Evolutionary conservation across 2,329 filamentous ascomycete genomes (phyloP).

Genomic region (Ciborinia camelliae): DNA sequence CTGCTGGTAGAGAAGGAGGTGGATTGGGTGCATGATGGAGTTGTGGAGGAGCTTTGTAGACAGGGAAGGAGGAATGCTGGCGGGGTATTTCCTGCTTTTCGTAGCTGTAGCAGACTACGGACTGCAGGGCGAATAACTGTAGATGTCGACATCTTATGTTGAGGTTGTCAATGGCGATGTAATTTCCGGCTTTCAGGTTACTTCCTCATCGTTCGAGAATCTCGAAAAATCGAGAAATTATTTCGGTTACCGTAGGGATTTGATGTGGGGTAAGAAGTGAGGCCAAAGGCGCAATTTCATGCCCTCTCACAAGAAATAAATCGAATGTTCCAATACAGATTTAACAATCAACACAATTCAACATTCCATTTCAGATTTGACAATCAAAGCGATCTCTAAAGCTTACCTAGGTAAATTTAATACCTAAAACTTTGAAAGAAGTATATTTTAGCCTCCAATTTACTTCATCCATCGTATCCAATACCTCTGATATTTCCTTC

Average conservation of each 20-base stretch:
- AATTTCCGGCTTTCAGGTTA: constrained; percentile 9
- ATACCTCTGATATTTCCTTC: too few relatives aligned
- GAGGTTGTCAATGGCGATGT: constrained; percentile 25
- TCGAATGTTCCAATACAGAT: too few relatives aligned
- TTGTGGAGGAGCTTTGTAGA: constrained; percentile 21
- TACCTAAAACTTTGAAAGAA: too few relatives aligned
- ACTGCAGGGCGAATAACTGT: constrained; percentile 30
- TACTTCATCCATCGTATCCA: too few relatives aligned
- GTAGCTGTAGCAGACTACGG: constrained; percentile 25
- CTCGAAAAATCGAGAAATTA: constrained; percentile 24
- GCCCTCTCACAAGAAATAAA: too few relatives aligned
- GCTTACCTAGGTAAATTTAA: too few relatives aligned
- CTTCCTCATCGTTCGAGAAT: constrained; percentile 14
- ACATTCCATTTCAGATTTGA: too few relatives aligned
- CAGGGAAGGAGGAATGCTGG: constrained; percentile 38
- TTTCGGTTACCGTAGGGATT: constrained; percentile 12
- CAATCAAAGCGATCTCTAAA: too few relatives aligned
- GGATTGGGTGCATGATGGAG: constrained; percentile 28
- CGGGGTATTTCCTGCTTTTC: constrained; percentile 24
- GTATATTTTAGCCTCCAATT: too few relatives aligned
- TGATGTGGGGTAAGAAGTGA: background rate
- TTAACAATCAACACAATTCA: too few relatives aligned
- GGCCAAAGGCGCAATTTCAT: constrained; percentile 9
- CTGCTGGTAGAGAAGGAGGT: constrained; percentile 37
- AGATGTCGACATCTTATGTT: constrained; percentile 33